Evolutionary conservation across 2,329 filamentous ascomycete species (phyloP).

Genomic region (Neospermospora avenae): DNA sequence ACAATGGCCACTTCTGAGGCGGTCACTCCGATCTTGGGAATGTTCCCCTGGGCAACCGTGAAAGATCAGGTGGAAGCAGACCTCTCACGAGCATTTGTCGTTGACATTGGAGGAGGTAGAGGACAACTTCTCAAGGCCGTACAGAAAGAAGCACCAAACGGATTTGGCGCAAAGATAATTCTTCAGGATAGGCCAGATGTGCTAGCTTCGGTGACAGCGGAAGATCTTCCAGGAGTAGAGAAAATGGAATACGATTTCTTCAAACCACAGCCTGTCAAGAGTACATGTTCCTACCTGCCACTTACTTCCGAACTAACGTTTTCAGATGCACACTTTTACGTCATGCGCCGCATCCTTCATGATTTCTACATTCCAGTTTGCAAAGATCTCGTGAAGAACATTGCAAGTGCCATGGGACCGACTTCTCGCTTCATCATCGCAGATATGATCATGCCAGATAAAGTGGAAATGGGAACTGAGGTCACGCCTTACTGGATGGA

Average conservation of each 20-base stretch:
- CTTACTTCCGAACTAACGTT: background rate
- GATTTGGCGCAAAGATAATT: slow-evolving; percentile 26
- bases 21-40: slow-evolving; percentile 2
- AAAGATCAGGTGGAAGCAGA: slow-evolving; percentile 4
- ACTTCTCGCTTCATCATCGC: slow-evolving; percentile 29
- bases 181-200: slow-evolving; percentile 32
- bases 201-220: slow-evolving; percentile 20
- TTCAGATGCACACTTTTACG: slow-evolving; percentile 30
- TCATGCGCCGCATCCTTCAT: slow-evolving; percentile 30
- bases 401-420: slow-evolving; percentile 29
- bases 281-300: slow-evolving; percentile 7
- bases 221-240: slow-evolving; percentile 29
- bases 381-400: slow-evolving; percentile 28
- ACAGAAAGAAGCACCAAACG: slow-evolving; percentile 12
- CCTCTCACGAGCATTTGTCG: slow-evolving; percentile 12
- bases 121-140: slow-evolving; percentile 19
- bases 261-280: slow-evolving; percentile 30
- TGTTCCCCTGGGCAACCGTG: slow-evolving; percentile 4
- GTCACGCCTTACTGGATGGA: slow-evolving; percentile 33
- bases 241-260: slow-evolving; percentile 33
- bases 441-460: slow-evolving; percentile 30
- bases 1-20: slow-evolving; percentile 13
- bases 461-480: slow-evolving; percentile 24
- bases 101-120: slow-evolving; percentile 24
- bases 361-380: slow-evolving; percentile 29